Conservation (phyloP, 1,284 basidiomycete species). For the Vanrija humicola region DNA sequence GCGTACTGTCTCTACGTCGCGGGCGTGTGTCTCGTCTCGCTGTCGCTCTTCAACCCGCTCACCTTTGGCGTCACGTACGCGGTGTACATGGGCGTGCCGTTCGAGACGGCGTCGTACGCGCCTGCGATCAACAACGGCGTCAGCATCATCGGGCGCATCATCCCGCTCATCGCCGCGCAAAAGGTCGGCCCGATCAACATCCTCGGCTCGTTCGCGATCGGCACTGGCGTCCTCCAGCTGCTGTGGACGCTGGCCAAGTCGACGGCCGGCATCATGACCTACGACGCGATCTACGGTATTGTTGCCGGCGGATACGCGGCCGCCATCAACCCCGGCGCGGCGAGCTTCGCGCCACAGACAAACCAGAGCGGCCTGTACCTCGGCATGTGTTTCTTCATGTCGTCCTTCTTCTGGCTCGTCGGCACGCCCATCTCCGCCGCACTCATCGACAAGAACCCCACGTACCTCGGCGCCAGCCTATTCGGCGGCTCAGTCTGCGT, state of each 20-base stretch:
- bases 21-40: conserved; percentile 21
- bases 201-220: conserved; percentile 17
- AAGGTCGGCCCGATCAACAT: conserved; percentile 37
- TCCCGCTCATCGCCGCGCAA: conserved; percentile 33
- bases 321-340: conserved; percentile 26
- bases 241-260: conserved; percentile 26
- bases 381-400: conserved; percentile 36
- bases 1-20: conserved; percentile 26
- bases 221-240: conserved; percentile 30
- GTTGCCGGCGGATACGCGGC: conserved; percentile 31
- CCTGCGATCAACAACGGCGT: conserved; percentile 34
- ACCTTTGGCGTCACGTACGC: conserved; percentile 37
- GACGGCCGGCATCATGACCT: conserved; percentile 23
- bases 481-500: conserved; percentile 30
- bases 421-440: conserved; percentile 32
- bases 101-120: conserved; percentile 26
- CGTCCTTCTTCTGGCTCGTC: conserved; percentile 32
- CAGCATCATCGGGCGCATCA: conserved; percentile 33
- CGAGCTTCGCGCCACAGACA: conserved; percentile 29
- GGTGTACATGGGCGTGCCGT: conserved; percentile 19
- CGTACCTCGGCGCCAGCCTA: conserved; percentile 29
- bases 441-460: conserved; percentile 21
- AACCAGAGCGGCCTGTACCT: conserved; percentile 34
- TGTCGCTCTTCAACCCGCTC: conserved; percentile 31
- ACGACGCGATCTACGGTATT: conserved; percentile 32